Base-by-base conservation (phyloP, 2,329 filamentous ascomycete species). In the Parastagonospora nodorum region DNA sequence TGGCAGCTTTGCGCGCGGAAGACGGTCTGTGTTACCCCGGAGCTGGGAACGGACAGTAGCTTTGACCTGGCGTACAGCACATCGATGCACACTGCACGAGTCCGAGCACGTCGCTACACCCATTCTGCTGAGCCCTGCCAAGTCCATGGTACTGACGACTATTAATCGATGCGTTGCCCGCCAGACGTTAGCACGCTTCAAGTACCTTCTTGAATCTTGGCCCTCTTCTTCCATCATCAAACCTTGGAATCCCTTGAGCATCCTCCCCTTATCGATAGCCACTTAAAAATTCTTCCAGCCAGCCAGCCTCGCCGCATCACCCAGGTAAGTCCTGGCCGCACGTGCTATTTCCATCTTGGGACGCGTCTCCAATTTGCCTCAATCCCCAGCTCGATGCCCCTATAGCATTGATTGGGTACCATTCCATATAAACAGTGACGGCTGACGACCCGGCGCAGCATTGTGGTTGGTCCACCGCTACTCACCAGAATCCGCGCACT, bases 51-150 rank as follows among this genome's bases (percentile, higher is more conserved):
- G 50, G 53, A 57, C 46, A 57, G 57, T 55, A 61, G 59, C 50
- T 48, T 53, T 54, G 50, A 53, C 45, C 48, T 55, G 56, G 55
- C 48, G 53, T 60, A 50, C 60, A 64, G 62, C 64, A 55, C 59
- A 61, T 63, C 61, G 51, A 51, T 54, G 57, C 29, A 42, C 64
- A 53, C 50, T 62, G 54, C 57, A 51, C 53, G 45, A 55, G 48
- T 61, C 57, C 61, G 64, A 60, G 60, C 64, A 58, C 64, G 58
- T 64, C 62, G 62, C 61, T 48, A 51, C 60, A 61, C 53, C 53
- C 55, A 54, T 50, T 43, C 51, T 48, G 51, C 57, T 62, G 61
- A 66, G 63, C 61, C 63, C 56, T 68, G 63, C 64, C 65, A 60
- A 62, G 63, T 60, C 53, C 60, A 63, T 53, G 58, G 51, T 51